Evolutionary conservation across 208 protist genomes (phyloP).

Genomic region (Porcisia deanei): DNA sequence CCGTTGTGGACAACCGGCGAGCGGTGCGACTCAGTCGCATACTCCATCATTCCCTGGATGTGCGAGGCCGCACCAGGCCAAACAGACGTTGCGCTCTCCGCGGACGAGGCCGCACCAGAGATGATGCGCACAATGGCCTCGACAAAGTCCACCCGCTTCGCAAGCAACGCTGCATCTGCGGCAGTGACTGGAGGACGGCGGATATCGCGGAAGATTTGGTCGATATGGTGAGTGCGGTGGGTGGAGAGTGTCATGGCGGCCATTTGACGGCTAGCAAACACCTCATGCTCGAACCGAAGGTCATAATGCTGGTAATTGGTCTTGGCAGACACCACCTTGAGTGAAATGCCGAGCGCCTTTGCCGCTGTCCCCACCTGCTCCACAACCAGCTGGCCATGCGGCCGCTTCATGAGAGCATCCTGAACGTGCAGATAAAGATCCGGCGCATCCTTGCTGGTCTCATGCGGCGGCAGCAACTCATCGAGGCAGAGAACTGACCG

Average conservation of each 20-base stretch:
- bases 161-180: constrained; percentile 25
- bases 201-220: constrained; percentile 69
- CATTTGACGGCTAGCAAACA: constrained; percentile 72
- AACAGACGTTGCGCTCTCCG: not conserved
- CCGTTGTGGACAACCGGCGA: constrained; percentile 45
- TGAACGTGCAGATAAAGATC: constrained; percentile 81
- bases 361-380: constrained; percentile 51
- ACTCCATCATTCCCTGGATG: constrained; percentile 53
- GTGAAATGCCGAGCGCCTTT: constrained; percentile 35
- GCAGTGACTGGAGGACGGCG: constrained; percentile 29
- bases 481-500: constrained; percentile 70
- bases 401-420: constrained; percentile 55
- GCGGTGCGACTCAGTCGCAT: constrained; percentile 45
- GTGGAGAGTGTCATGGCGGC: constrained; percentile 77
- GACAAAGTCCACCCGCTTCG: constrained; percentile 60
- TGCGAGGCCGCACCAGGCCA: constrained; percentile 58
- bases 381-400: constrained; percentile 47
- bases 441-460: constrained; percentile 15
- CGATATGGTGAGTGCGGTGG: constrained; percentile 43
- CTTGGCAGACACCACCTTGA: constrained; percentile 62
- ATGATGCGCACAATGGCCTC: constrained; percentile 55
- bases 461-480: constrained; percentile 48
- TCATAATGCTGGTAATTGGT: constrained; percentile 87
- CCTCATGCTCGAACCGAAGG: constrained; percentile 86
- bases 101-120: constrained; percentile 13